Percentiles rank a stretch among this genome's conserved stretches.
Evolutionary conservation across 2,329 filamentous ascomycete species (phyloP).

Genomic region (Sodiomyces alkalinus): DNA sequence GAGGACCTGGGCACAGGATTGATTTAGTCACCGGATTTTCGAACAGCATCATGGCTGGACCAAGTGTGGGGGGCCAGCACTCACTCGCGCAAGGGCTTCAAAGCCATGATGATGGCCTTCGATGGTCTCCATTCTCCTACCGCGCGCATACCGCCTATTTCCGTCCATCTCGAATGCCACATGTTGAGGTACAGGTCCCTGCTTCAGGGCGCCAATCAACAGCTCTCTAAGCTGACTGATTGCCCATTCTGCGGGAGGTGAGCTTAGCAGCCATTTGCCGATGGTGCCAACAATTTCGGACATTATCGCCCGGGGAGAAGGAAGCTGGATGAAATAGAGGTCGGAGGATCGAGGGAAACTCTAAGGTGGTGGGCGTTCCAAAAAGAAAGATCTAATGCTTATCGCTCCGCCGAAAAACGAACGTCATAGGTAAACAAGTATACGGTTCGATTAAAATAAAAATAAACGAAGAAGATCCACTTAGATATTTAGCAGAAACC

Average conservation of each 20-base stretch:
- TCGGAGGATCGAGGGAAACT: too few relatives aligned
- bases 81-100: conserved; percentile 76
- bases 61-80: conserved; percentile 11
- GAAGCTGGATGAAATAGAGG: too few relatives aligned
- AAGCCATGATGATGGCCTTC: conserved; percentile 95
- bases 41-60: conserved; percentile 10
- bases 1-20: conserved; percentile 54
- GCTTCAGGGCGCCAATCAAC: conserved; percentile 73
- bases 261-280: conserved; percentile 62
- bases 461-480: too few relatives aligned
- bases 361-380: too few relatives aligned
- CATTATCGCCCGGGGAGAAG: too few relatives aligned
- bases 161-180: conserved; percentile 99
- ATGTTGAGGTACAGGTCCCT: conserved; percentile 87
- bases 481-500: too few relatives aligned
- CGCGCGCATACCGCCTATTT: conserved; percentile 81
- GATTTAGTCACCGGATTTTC: too few relatives aligned
- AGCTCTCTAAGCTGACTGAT: conserved; percentile 65
- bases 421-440: too few relatives aligned
- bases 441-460: too few relatives aligned
- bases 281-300: conserved; percentile 35
- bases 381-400: too few relatives aligned
- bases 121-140: conserved; percentile 85
- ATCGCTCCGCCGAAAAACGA: too few relatives aligned
- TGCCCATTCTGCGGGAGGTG: conserved; percentile 85